These are phyloP conservation scores for Solanum paucissectum DNA, from an alignment of 257 asterid species.

Conservation along the genomic window DNA sequence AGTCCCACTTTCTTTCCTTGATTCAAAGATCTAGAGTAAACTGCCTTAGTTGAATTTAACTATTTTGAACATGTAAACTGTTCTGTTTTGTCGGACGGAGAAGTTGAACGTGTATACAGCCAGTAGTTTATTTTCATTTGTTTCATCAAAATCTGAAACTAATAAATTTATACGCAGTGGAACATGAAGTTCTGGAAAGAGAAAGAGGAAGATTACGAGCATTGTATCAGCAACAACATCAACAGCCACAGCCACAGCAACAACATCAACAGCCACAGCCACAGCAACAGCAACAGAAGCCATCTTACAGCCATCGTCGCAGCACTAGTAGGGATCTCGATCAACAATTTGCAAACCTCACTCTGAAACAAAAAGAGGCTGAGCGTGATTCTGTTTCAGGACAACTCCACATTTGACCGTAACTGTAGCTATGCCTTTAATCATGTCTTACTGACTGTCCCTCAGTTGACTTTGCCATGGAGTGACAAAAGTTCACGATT, in stretches of 20 bases:
- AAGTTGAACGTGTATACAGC: not conserved
- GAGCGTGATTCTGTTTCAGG: slow-evolving; percentile 41
- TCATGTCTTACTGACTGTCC: slow-evolving; percentile 7
- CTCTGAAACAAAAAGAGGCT: slow-evolving; percentile 63
- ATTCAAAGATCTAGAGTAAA: not conserved
- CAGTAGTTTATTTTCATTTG: not conserved
- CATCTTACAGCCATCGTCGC: slow-evolving; percentile 45
- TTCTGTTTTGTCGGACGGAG: not conserved
- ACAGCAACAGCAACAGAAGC: slow-evolving; percentile 21
- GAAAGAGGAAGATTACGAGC: slow-evolving; percentile 64
- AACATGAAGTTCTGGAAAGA: slow-evolving; percentile 87
- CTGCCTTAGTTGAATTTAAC: not conserved
- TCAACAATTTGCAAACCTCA: slow-evolving; percentile 60
- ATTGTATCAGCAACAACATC: slow-evolving; percentile 48
- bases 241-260: slow-evolving; percentile 26
- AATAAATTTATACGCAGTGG: slow-evolving; percentile 50
- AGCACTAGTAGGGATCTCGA: slow-evolving; percentile 71
- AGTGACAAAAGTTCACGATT: slow-evolving; percentile 9
- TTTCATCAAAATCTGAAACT: not conserved
- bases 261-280: slow-evolving; percentile 27
- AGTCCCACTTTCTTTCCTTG: not conserved
- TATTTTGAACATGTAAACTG: not conserved
- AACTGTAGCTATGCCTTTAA: slow-evolving; percentile 11
- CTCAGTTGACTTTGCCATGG: slow-evolving; percentile 24
- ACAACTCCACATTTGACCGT: slow-evolving; percentile 49